Evolutionary conservation across 1,284 basidiomycete genomes (phyloP), one percentile per base, ranked within the genome.

Genomic region (Heterobasidion occidentale): DNA sequence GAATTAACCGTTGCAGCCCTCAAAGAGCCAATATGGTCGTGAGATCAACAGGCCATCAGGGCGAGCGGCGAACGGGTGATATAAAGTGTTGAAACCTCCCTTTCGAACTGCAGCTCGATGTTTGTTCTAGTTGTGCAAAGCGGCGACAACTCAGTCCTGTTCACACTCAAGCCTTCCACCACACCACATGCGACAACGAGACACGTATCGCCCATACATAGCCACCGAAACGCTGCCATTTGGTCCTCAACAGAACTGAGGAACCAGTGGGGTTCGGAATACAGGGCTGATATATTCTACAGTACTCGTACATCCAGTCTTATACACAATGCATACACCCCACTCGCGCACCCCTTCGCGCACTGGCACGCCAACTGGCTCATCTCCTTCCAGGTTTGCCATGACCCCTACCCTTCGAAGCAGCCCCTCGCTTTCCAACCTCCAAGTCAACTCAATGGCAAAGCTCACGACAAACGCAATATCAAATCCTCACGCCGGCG

Each of bases 401-500:
- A 55, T 67, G 17, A 67, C 67, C 7, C 69, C 69, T 3, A 56
- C 62, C 14, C 58, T 70, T 4, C 66, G 67, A 9, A 64, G 68
- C 34, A 67, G 65, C 17, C 68, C 67, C 20, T 70, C 70, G 3
- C 61, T 72, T 7, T 68, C 70, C 1, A 67, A 66, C 20, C 57
- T 71, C 7, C 64, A 60, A 35, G 58, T 62, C 36, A 58, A 59
- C 19, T 58, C 56, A 55, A 59, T 59, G 42, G 38, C 63, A 59
- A 47, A 63, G 57, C 63, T 71, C 55, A 58, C 64, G 54, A 49
- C 58, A 61, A 62, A 62, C 65, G 46, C 64, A 60, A 48, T 72
- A 70, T 44, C 64, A 66, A 57, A 56, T 61, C 50, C 66, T 44
- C 57, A 66, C 71, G 55, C 59, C 12, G 66, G 70, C 48, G 70